A percentile compares a stretch with the other conserved stretches of the same genome.
Conservation (phyloP, 768 basidiomycete genomes). For the Strobilomyces dryophilus region DNA sequence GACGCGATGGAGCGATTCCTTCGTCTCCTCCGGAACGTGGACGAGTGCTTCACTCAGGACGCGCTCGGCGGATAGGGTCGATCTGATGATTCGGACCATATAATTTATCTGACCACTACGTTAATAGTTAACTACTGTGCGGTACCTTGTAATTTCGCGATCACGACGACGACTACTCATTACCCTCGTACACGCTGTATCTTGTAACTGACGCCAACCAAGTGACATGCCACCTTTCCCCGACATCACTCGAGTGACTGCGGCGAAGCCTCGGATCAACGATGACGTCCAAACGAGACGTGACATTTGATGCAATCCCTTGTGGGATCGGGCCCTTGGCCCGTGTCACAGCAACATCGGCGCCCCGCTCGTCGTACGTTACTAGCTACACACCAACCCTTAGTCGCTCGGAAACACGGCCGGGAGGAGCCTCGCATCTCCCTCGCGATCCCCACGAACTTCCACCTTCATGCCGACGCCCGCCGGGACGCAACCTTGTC, state of each 20-base stretch:
- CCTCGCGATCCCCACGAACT: slow-evolving; percentile 43
- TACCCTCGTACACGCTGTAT: not conserved
- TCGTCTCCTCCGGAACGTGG: slow-evolving; percentile 44
- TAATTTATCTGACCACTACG: not conserved
- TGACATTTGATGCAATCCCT: no score
- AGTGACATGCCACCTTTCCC: no score
- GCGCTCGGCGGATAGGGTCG: slow-evolving; percentile 12
- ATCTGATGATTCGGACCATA: not conserved
- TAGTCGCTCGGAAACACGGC: slow-evolving; percentile 10
- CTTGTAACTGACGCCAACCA: no score
- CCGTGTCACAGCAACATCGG: no score
- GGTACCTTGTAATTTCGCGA: not conserved
- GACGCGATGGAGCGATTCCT: slow-evolving; percentile 48
- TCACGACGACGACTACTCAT: not conserved
- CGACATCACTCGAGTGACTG: no score
- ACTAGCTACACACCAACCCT: no score
- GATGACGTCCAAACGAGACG: no score
- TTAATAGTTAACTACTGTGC: not conserved
- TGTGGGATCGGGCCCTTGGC: no score
- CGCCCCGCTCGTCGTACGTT: no score
- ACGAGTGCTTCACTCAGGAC: slow-evolving; percentile 36
- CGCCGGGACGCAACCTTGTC: slow-evolving; percentile 73
- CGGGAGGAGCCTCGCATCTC: slow-evolving; percentile 33
- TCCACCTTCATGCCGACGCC: slow-evolving; percentile 69
- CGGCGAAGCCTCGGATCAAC: no score